A percentile compares a stretch with the other conserved stretches of the same genome.
Evolutionary conservation across 805 yeast genomes (phyloP).

Genomic region (Saccharomyces paradoxus): DNA sequence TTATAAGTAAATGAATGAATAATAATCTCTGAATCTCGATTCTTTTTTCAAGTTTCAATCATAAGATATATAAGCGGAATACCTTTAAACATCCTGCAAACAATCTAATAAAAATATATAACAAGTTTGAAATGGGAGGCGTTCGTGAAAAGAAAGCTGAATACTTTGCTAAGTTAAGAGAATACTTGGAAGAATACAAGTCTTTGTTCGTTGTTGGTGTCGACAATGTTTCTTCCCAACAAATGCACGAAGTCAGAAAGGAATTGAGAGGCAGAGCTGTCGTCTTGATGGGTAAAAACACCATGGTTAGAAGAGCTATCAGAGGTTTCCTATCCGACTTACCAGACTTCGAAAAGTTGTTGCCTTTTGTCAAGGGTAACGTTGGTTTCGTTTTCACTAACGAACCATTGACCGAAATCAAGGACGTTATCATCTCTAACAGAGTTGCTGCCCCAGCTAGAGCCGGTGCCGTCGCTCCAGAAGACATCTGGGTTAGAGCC

Average conservation of each 20-base stretch:
- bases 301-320: constrained; percentile 99
- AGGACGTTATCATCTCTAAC: constrained; percentile 82
- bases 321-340: constrained; percentile 89
- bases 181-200: constrained; percentile 92
- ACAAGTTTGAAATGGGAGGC: constrained; percentile 98
- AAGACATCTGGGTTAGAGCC: constrained; percentile 95
- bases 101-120: constrained; percentile 40
- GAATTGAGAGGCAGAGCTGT: constrained; percentile 90
- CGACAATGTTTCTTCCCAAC: constrained; percentile 99
- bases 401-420: constrained; percentile 82
- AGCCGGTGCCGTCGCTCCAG: constrained; percentile 99
- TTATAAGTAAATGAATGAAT: background rate
- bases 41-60: background rate
- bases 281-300: constrained; percentile 99
- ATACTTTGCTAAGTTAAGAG: constrained; percentile 92
- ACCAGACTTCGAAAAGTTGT: constrained; percentile 91
- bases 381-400: constrained; percentile 99
- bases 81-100: constrained; percentile 80
- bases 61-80: constrained; percentile 3
- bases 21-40: background rate
- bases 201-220: constrained; percentile 98
- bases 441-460: constrained; percentile 99
- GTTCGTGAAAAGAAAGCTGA: constrained; percentile 93
- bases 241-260: constrained; percentile 99
- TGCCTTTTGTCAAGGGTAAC: constrained; percentile 95